Conservation (phyloP, 2,329 filamentous ascomycete genomes). For the Calonectria pseudoreteaudii region DNA sequence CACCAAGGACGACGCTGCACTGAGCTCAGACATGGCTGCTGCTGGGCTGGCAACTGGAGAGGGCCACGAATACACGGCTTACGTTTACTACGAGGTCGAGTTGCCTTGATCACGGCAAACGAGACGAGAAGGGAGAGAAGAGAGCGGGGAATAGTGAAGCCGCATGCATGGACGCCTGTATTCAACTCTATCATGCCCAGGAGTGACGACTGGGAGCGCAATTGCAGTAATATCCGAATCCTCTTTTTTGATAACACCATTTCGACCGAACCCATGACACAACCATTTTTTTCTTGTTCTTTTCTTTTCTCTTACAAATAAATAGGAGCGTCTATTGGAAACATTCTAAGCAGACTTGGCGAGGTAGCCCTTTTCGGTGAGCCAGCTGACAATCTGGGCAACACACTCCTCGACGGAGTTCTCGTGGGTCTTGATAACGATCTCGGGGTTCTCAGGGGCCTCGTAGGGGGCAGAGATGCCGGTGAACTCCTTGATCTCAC, state of each 20-base stretch:
- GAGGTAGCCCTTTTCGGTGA: slow-evolving; percentile 73
- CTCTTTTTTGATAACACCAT: slow-evolving; percentile 29
- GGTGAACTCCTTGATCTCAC: slow-evolving; percentile 97
- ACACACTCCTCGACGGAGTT: slow-evolving; percentile 91
- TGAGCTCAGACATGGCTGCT: slow-evolving; percentile 86
- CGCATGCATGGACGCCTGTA: slow-evolving; percentile 45
- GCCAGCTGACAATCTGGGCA: slow-evolving; percentile 82
- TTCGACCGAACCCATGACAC: slow-evolving; percentile 19
- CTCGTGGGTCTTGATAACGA: slow-evolving; percentile 86
- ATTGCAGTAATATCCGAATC: slow-evolving; percentile 44
- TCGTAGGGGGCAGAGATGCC: slow-evolving; percentile 97
- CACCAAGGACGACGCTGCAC: slow-evolving; percentile 85
- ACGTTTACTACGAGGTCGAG: slow-evolving; percentile 97
- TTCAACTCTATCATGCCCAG: slow-evolving; percentile 42
- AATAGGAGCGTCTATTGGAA: neutral
- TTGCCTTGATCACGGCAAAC: slow-evolving; percentile 59
- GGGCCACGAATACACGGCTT: slow-evolving; percentile 89
- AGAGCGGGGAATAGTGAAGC: slow-evolving; percentile 22
- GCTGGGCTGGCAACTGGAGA: slow-evolving; percentile 76
- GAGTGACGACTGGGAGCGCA: slow-evolving; percentile 37
- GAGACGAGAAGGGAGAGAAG: slow-evolving; percentile 1
- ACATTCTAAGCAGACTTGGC: slow-evolving; percentile 43
- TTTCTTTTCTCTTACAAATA: neutral
- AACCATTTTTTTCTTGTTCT: neutral
- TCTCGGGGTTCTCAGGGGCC: slow-evolving; percentile 85